Evolutionary conservation across 2,329 filamentous ascomycete genomes (phyloP).

Genomic region (Pseudocercospora cruenta): DNA sequence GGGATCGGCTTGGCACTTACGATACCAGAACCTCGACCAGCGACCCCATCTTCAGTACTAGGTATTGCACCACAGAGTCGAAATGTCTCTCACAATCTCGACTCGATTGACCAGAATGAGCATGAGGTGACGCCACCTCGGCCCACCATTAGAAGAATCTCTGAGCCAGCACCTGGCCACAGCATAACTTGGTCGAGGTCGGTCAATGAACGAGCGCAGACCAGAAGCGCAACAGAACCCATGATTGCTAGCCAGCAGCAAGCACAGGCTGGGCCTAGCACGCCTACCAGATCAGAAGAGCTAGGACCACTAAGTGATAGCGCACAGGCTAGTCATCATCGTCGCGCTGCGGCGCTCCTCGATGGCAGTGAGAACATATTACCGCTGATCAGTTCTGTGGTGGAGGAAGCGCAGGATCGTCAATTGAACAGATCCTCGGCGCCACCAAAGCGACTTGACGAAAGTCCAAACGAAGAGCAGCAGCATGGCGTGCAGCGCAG

Average conservation of each 20-base stretch:
- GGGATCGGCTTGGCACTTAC: background rate
- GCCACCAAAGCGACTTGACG: background rate
- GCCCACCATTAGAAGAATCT: background rate
- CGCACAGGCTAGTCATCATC: background rate
- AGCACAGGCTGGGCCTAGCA: background rate
- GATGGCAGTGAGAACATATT: background rate
- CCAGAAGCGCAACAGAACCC: background rate
- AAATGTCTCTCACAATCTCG: background rate
- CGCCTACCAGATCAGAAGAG: background rate
- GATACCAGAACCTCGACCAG: background rate
- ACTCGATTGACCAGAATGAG: background rate
- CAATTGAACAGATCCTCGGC: background rate
- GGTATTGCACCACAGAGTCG: background rate
- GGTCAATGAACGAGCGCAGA: background rate
- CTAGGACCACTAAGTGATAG: background rate
- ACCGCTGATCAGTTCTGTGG: background rate
- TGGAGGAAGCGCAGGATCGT: background rate
- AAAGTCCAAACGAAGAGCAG: background rate
- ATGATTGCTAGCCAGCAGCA: background rate
- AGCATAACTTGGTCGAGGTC: background rate
- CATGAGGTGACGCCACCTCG: background rate
- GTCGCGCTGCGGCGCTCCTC: background rate
- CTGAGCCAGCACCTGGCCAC: background rate
- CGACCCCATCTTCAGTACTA: background rate
- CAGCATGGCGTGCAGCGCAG: background rate